Base-by-base conservation (phyloP, 2,329 filamentous ascomycete species). In the Raffaelea arxii region DNA sequence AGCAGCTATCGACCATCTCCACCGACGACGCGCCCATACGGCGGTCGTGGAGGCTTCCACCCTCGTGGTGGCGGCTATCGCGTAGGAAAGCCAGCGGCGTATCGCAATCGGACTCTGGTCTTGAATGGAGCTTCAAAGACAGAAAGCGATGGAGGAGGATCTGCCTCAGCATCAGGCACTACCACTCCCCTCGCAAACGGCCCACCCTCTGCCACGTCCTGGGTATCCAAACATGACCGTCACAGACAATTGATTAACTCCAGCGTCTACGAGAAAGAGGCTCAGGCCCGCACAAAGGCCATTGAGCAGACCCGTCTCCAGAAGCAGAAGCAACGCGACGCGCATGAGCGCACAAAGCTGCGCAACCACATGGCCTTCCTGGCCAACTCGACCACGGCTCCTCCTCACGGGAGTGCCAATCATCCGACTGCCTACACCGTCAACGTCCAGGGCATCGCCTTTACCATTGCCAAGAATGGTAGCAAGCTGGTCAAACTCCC, bases 231-330 rank as follows among this genome's bases (percentile, higher is more conserved):
- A 59, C 82, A 72, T 43, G 85, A 86, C 60, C 82, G 84, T 43
- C 85, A 90, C 59, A 77, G 86, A 59, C 86, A 94, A 62, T 69
- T 94, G 36, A 92, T 94, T 64, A 94, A 91, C 59, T 78, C 82
- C 19, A 77, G 78, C 16, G 77, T 91, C 1, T 92, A 84, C 60
- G 81, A 89, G 52, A 83, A 86, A 60, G 81, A 87, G 50, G 72
- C 75, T 11, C 77, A 86, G 58, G 75, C 76, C 25, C 77, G 85
- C 39, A 69, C 77, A 10, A 82, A 79, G 57, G 84, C 83, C 11
- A 84, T 90, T 38, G 83, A 87, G 53, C 77, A 85, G 56, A 85
- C 80, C 2, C 71, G 77, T 14, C 70, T 73, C 50, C 72, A 76
- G 46, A 80, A 77, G 54, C 65, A 78, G 41, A 67, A 68, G 19